Conservation (phyloP, 1,284 basidiomycete genomes). For the Ustilago hordei region DNA sequence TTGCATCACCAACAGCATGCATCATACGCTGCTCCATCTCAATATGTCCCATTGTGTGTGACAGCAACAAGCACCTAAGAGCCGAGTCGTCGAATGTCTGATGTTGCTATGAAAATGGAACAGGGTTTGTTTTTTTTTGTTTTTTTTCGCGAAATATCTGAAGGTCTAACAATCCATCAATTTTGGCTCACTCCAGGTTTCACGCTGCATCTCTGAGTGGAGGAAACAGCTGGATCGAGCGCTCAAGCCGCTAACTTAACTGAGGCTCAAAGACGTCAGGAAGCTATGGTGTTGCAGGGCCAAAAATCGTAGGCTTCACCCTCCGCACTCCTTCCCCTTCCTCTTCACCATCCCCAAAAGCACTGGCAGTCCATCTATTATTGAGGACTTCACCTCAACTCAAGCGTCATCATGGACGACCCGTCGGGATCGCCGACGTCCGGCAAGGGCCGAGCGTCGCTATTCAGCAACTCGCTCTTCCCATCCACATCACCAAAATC, state of each 20-base stretch:
- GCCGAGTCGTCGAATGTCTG: too few relatives aligned
- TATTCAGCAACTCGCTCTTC: slow-evolving; percentile 40
- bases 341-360: neutral
- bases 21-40: neutral
- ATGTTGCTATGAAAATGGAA: too few relatives aligned
- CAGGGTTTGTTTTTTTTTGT: too few relatives aligned
- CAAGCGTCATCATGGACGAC: slow-evolving; percentile 34
- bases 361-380: slow-evolving; percentile 1
- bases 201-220: slow-evolving; percentile 25
- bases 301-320: slow-evolving; percentile 6
- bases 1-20: neutral
- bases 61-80: too few relatives aligned
- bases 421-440: slow-evolving; percentile 34
- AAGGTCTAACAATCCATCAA: neutral
- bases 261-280: neutral
- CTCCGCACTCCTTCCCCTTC: neutral
- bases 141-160: neutral
- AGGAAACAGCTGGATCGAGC: slow-evolving; percentile 9
- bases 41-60: neutral
- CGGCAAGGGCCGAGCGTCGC: slow-evolving; percentile 29
- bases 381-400: neutral
- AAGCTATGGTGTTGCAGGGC: neutral
- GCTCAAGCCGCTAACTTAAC: slow-evolving; percentile 12
- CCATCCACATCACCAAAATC: slow-evolving; percentile 18
- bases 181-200: slow-evolving; percentile 9